Evolutionary conservation across 352 stramenopile species (phyloP).

Genomic region (Globisporangium nodosum): DNA sequence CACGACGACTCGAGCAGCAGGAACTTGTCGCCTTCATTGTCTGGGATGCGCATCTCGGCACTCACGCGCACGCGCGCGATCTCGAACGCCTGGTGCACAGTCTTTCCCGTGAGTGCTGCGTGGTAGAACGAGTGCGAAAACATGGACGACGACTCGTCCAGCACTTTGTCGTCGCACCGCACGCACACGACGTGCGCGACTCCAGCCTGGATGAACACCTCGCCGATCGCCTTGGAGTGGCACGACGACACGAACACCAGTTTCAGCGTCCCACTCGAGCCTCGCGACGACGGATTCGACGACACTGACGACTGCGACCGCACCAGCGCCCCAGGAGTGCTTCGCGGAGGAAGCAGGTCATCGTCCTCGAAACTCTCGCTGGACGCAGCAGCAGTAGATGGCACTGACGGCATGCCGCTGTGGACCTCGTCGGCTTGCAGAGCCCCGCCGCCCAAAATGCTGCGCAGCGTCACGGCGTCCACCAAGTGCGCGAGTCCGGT

Average conservation of each 20-base stretch:
- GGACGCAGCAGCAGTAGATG: not conserved
- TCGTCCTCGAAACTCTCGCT: slow-evolving; percentile 5
- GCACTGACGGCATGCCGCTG: not conserved
- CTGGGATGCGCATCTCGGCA: slow-evolving; percentile 58
- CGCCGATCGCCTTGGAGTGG: slow-evolving; percentile 69
- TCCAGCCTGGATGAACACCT: slow-evolving; percentile 73
- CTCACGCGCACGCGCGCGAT: slow-evolving; percentile 65
- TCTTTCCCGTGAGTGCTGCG: slow-evolving; percentile 64
- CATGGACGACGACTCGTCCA: slow-evolving; percentile 70
- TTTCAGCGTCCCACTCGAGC: slow-evolving; percentile 44
- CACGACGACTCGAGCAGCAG: slow-evolving; percentile 66
- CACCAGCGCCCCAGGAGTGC: not conserved
- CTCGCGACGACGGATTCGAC: slow-evolving; percentile 18
- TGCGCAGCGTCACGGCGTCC: slow-evolving; percentile 49
- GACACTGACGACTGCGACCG: slow-evolving; percentile 24
- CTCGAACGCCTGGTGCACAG: slow-evolving; percentile 69
- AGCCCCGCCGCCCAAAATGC: slow-evolving; percentile 34
- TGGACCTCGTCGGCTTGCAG: slow-evolving; percentile 11
- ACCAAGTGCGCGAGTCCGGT: slow-evolving; percentile 68
- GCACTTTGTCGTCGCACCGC: slow-evolving; percentile 51
- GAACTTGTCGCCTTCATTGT: slow-evolving; percentile 70
- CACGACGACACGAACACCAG: slow-evolving; percentile 81
- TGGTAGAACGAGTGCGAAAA: slow-evolving; percentile 81
- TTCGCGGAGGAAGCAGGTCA: slow-evolving; percentile 1
- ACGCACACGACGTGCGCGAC: slow-evolving; percentile 78